Base-by-base conservation (phyloP, 2,329 filamentous ascomycete genomes). In the Macrophomina pseudophaseolina region DNA sequence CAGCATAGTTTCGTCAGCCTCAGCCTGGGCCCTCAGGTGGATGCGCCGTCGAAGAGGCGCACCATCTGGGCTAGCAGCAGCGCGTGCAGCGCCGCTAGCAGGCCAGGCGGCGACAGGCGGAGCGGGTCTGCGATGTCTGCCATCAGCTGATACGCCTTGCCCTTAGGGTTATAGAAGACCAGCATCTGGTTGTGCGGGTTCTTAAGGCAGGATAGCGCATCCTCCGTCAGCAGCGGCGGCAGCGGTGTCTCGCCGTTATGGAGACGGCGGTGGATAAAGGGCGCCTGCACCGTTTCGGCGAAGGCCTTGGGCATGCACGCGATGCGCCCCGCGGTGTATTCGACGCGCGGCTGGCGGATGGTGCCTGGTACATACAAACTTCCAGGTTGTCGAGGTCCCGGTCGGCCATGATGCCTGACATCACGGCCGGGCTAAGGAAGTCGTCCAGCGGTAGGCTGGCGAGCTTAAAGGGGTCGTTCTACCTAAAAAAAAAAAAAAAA, bases 31-130 rank as follows among this genome's bases (percentile, higher is more conserved):
- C 12, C 70, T 67, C 28, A 71, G 70, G 4, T 69, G 56, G 8
- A 70, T 70, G 44, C 69, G 0, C 70, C 72, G 35, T 76, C 73
- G 49, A 73, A 75, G 3, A 75, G 67, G 8, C 74, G 56, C 5
- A 75, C 75, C 9, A 71, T 68, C 33, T 76, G 74, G 44, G 74
- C 75, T 1, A 75, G 28, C 28, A 73, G 32, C 1, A 76, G 66
- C 0, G 69, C 70, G 35, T 76, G 74, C 9, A 75, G 4, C 2
- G 68, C 67, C 1, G 68, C 64, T 18, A 71, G 67, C 8, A 71
- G 59, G 35, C 70, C 66, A 2, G 60, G 30, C 14, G 54, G 64
- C 2, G 69, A 67, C 35, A 33, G 51, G 14, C 49, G 48, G 5
- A 46, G 11, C n/a, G 64, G 40, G 32, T 69, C 58, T 18, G 65